Conservation (phyloP, 768 basidiomycete species). For the Coprinellus micaceus region DNA sequence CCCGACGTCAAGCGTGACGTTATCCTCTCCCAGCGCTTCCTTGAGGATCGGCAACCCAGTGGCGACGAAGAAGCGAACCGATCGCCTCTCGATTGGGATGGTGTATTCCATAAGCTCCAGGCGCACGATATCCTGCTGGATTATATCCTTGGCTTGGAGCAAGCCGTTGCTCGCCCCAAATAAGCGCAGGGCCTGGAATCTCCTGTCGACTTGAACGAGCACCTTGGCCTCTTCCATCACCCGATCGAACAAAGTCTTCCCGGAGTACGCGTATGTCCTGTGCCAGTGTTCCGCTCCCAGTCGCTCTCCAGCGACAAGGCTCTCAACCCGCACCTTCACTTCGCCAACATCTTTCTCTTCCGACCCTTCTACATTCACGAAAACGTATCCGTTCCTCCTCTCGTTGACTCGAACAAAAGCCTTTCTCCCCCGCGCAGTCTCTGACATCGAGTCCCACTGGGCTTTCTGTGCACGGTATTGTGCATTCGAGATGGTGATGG, state of each 20-base stretch:
- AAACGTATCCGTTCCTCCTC: slow-evolving; percentile 20
- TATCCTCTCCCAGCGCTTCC: slow-evolving; percentile 53
- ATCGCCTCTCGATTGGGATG: slow-evolving; percentile 32
- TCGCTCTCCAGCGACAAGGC: slow-evolving; percentile 46
- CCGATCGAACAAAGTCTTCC: slow-evolving; percentile 30
- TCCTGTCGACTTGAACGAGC: slow-evolving; percentile 45
- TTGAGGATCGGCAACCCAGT: slow-evolving; percentile 46
- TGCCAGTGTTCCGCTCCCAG: slow-evolving; percentile 49
- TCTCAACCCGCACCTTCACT: slow-evolving; percentile 59
- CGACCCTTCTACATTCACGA: slow-evolving; percentile 46
- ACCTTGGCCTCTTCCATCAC: slow-evolving; percentile 36
- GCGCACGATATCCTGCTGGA: slow-evolving; percentile 45
- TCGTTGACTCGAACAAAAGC: slow-evolving; percentile 29
- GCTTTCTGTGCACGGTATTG: slow-evolving; percentile 51
- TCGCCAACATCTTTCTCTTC: slow-evolving; percentile 52
- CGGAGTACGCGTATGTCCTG: slow-evolving; percentile 29
- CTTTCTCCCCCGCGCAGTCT: slow-evolving; percentile 26
- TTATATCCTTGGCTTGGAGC: slow-evolving; percentile 38
- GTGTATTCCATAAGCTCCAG: slow-evolving; percentile 41
- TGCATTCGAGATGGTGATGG: slow-evolving; percentile 40
- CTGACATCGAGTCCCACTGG: slow-evolving; percentile 45
- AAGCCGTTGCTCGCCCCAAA: slow-evolving; percentile 40
- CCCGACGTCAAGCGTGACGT: slow-evolving; percentile 41
- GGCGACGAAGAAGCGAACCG: slow-evolving; percentile 48
- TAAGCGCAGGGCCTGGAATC: slow-evolving; percentile 38